Base-by-base conservation (phyloP, 2,329 filamentous ascomycete genomes). In the Trichoderma sp. region DNA sequence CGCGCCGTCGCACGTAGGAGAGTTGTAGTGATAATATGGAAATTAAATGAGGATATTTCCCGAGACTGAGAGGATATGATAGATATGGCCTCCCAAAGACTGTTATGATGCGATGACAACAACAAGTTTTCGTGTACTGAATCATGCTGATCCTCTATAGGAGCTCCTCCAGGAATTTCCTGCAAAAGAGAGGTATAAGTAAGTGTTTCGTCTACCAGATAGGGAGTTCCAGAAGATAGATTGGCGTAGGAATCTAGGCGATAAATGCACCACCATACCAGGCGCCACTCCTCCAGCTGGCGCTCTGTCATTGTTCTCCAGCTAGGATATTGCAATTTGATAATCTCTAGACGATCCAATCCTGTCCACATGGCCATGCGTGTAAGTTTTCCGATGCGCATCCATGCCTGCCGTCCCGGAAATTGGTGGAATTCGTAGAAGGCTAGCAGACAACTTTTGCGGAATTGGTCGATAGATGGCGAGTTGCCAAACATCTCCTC, bases 391-490 rank as follows among this genome's bases (percentile, higher is more conserved):
- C 66, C 72, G 1, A 73, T 65, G 30, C 72, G 56, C 70, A 73
- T 74, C 73, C 74, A 74, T 15, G 73, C 73, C 32, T 74, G 72
- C 34, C 71, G 72, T n/a, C 74, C 74, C 11, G 73, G 73, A n/a
- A 73, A 74, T 30, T 74, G 73, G 61, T 74, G 72, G 43, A 72
- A 74, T 51, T 74, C 73, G 53, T 74, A 74, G 43, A 73, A 74
- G 6, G 65, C 43, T 24, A 74, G 58, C 6, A 74, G 58, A 21
- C 43, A 51, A 51, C 18, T n/a, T 18, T 51, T 51, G n/a, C 43
- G 43, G 11, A 51, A 51, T 51, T 51, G 43, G n/a, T 51, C 43
- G n/a, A 51, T 51, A 4, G 43, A 51, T 9, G 43, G 43, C 4
- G 43, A 51, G 4, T 51, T 51, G 43, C 43, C n/a, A 51, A 51